A percentile compares a stretch with the other conserved stretches of the same genome.
Conservation (phyloP, 2,329 filamentous ascomycete genomes). For the Aspergillus sp. region DNA sequence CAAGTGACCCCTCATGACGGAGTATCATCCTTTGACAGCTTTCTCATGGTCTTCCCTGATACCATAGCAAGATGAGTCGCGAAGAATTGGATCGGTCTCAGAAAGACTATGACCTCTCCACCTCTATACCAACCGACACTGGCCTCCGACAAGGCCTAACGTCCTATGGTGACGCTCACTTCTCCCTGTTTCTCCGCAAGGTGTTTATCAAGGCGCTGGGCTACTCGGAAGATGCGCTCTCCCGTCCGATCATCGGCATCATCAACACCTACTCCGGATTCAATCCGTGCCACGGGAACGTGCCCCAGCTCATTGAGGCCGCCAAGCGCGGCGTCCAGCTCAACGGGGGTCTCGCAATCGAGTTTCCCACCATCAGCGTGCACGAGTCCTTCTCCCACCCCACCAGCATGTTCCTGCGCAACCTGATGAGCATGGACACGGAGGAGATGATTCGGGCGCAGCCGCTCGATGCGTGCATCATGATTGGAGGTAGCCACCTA, state of each 20-base stretch:
- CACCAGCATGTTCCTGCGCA: constrained; percentile 73
- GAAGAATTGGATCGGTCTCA: neutral
- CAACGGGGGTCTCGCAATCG: constrained; percentile 65
- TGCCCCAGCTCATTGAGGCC: constrained; percentile 69
- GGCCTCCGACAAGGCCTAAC: constrained; percentile 65
- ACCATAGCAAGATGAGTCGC: neutral
- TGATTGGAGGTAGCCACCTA: constrained; percentile 58
- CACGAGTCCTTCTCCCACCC: constrained; percentile 68
- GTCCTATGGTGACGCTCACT: constrained; percentile 71
- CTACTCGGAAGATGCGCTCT: constrained; percentile 69
- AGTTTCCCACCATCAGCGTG: constrained; percentile 72
- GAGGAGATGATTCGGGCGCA: constrained; percentile 75
- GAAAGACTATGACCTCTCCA: constrained; percentile 59
- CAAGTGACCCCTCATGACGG: no score
- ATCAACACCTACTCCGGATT: constrained; percentile 72
- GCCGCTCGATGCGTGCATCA: constrained; percentile 65
- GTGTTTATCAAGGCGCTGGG: constrained; percentile 76
- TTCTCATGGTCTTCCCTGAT: no score
- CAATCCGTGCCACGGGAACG: constrained; percentile 73
- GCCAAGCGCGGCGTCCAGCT: constrained; percentile 67
- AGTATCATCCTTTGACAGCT: no score
- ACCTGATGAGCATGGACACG: constrained; percentile 77
- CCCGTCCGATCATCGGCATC: constrained; percentile 70
- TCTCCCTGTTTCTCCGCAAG: constrained; percentile 72
- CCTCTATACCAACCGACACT: constrained; percentile 49